Percentiles rank a stretch among this genome's conserved stretches.
phyloP scores from a whole-genome alignment of 805 yeast genomes.

The Lachancea waltii region DNA sequence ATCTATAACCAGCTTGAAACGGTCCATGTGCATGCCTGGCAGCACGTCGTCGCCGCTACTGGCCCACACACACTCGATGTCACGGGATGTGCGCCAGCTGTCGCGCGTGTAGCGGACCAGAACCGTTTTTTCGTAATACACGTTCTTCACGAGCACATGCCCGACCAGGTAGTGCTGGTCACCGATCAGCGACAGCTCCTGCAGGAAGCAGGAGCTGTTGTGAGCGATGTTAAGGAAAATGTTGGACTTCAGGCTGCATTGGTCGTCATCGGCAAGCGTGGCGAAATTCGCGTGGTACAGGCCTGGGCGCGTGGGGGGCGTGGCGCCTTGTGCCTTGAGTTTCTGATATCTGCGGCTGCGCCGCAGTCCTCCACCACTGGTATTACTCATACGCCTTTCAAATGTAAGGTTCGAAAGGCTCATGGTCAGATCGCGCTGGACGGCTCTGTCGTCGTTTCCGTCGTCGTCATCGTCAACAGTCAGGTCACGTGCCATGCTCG shows the following conservation, averaged over 20 bases:
- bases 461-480: slow-evolving; percentile 6
- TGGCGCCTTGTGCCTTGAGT: slow-evolving; percentile 2
- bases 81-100: slow-evolving; percentile 60
- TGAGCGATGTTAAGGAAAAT: slow-evolving; percentile 20
- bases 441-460: background rate
- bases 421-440: slow-evolving; percentile 8
- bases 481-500: too few relatives aligned
- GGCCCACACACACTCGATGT: slow-evolving; percentile 23
- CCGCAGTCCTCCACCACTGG: slow-evolving; percentile 6
- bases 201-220: slow-evolving; percentile 36
- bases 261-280: slow-evolving; percentile 20
- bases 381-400: slow-evolving; percentile 3
- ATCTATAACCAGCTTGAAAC: slow-evolving; percentile 26
- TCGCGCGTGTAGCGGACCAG: slow-evolving; percentile 70
- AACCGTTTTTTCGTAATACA: slow-evolving; percentile 61
- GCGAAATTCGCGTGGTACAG: slow-evolving; percentile 27
- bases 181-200: slow-evolving; percentile 50
- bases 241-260: slow-evolving; percentile 23
- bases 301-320: slow-evolving; percentile 14
- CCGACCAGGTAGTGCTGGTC: slow-evolving; percentile 61
- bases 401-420: slow-evolving; percentile 5
- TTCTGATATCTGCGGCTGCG: slow-evolving; percentile 9
- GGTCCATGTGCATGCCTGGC: slow-evolving; percentile 28
- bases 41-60: slow-evolving; percentile 24
- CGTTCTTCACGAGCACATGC: slow-evolving; percentile 69